Evolutionary conservation across 2,329 filamentous ascomycete genomes (phyloP), one percentile per base, ranked within the genome.

Genomic region (Taxawa tesnikishii): DNA sequence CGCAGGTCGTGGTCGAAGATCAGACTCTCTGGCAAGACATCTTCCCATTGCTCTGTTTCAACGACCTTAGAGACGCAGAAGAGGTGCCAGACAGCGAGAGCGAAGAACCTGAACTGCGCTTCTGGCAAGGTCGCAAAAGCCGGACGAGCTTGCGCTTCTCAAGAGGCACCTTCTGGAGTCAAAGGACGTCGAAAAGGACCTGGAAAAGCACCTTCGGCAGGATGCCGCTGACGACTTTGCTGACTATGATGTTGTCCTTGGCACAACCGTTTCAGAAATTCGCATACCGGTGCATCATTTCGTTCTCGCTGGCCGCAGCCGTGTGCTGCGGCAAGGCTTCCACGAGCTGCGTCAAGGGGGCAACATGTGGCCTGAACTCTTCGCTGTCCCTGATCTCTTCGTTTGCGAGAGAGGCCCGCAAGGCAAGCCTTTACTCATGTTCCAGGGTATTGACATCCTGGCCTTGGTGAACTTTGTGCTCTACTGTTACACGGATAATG

Each of bases 211-310:
- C 44, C 48, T 77, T 4, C 47, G 46, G n/a, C 34, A 40, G 14
- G 28, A 24, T 12, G 23, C 36, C 14, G 31, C 35, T 29, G 56
- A 64, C 11, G 54, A 58, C 3, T 59, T 61, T 8, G 46, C 43
- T n/a, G 56, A 49, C 3, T 65, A 60, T 36, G 57, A 67, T 38
- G 54, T 62, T 26, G 41, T 59, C 9, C 33, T 68, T 9, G 48
- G 50, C 3, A 78, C 77, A 1, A 73, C 70, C 0, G 55, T 64
- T 1, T 85, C 81, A 0, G 72, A 83, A 4, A 55, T 87, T 15
- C 66, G 63, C 28, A 74, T 98, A 27, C 88, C 90, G 0, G 68
- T 83, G 7, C 88, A 98, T 48, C 73, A 79, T 19, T 94, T 88
- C 62, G 62, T 94, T 4, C 55, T 96, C 6, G 66, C 75, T 11